Percentiles rank a stretch among this genome's conserved stretches.
Conservation (phyloP, 768 basidiomycete species). For the Leccinum disarticulatum region DNA sequence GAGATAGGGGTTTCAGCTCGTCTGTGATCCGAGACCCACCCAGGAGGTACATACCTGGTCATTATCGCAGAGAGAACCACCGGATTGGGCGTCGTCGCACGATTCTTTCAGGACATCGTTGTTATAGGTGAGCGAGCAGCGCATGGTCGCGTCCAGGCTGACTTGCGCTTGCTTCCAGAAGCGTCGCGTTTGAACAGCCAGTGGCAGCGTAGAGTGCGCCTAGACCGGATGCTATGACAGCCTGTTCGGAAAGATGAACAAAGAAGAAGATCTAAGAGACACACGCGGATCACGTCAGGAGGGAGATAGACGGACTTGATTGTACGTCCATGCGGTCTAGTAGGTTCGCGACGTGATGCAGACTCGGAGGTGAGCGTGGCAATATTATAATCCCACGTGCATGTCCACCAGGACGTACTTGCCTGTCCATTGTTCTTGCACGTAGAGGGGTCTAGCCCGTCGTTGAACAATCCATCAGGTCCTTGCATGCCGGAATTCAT, state of each 20-base stretch:
- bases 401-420: not conserved
- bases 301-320: constrained; percentile 40
- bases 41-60: constrained; percentile 29
- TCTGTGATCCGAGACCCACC: not conserved
- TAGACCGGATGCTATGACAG: constrained; percentile 55
- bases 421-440: constrained; percentile 31
- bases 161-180: constrained; percentile 50
- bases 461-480: constrained; percentile 32
- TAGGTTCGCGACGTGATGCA: not conserved
- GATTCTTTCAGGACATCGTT: constrained; percentile 47
- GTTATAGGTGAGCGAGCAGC: constrained; percentile 35
- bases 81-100: constrained; percentile 46
- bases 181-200: constrained; percentile 32
- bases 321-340: constrained; percentile 60
- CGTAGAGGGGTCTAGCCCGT: constrained; percentile 23
- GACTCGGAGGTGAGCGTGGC: not conserved
- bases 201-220: constrained; percentile 45
- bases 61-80: constrained; percentile 32
- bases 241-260: constrained; percentile 30
- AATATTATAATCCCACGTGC: not conserved
- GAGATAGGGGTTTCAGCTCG: not conserved
- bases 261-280: not conserved
- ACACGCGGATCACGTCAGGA: not conserved
- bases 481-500: constrained; percentile 30
- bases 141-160: constrained; percentile 52